Base-by-base conservation (phyloP, 306 rosid genomes). In the Coriaria nepalensis region DNA sequence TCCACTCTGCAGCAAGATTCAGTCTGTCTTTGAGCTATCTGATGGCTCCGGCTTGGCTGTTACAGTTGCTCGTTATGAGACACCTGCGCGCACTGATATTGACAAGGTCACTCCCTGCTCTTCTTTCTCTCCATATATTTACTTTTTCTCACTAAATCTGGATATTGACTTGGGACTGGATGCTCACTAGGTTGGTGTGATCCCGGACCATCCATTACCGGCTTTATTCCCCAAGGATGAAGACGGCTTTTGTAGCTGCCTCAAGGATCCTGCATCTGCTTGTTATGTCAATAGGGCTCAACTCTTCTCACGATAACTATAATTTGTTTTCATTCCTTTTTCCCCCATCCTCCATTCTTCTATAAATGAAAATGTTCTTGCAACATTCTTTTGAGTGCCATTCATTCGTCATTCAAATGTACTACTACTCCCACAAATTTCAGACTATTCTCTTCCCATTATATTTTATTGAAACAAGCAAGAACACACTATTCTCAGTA, bases 11-110 rank as follows among this genome's bases (percentile, higher is more conserved):
- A 84, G 97, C 68, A 88, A 84, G 82, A 88, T 88, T 63, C 97
- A 88, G 60, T 88, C 97, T 6, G 93, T 88, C 57, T 88, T 84
- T 56, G 74, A 78, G 76, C 84, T 88, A 47, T 88, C 95, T 4
- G 97, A 88, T 64, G 95, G 97, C 54, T 88, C 95, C 1, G 97
- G 97, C 60, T 62, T 88, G 74, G 97, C 78, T 56, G 86, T 88
- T 14, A 88, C 97, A 0, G 93, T 83, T 44, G 97, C 97, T 59
- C 95, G 97, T 36, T 88, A 81, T 4, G 95, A 83, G 73, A 88
- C 97, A 40, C 95, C 97, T 44, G 83, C 81, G 8, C 97, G 81
- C 72, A 83, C 71, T 9, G 84, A 88, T 66, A 88, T 88, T 4
- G 80, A 88, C 60, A 83, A 88, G 95, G 96, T 83, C 49, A 62